Evolutionary conservation across 2,329 filamentous ascomycete genomes (phyloP).

Genomic region (Tricladium varicosporioides): DNA sequence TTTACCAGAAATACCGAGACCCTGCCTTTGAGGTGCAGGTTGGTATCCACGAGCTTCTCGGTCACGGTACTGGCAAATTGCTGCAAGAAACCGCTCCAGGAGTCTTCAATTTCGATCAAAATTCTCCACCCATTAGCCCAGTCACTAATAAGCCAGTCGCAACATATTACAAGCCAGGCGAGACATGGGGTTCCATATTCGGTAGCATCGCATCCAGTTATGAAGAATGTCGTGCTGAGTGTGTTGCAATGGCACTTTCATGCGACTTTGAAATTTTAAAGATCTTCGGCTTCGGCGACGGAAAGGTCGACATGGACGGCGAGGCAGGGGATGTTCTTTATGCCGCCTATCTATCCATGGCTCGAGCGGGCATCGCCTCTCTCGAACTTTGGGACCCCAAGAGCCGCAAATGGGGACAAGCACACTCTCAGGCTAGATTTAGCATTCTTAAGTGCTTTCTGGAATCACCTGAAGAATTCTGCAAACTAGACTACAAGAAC

Average conservation of each 20-base stretch:
- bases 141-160: slow-evolving; percentile 73
- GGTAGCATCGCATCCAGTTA: slow-evolving; percentile 84
- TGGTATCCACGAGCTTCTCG: slow-evolving; percentile 83
- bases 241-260: slow-evolving; percentile 86
- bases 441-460: slow-evolving; percentile 85
- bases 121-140: slow-evolving; percentile 79
- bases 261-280: slow-evolving; percentile 87
- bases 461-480: slow-evolving; percentile 82
- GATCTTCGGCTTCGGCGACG: slow-evolving; percentile 89
- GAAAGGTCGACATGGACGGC: slow-evolving; percentile 66
- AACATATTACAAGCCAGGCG: slow-evolving; percentile 90
- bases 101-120: slow-evolving; percentile 82
- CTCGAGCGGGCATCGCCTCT: slow-evolving; percentile 81
- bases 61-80: slow-evolving; percentile 91
- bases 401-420: slow-evolving; percentile 86
- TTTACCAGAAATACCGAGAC: slow-evolving; percentile 83
- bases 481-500: slow-evolving; percentile 70
- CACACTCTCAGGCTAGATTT: slow-evolving; percentile 88
- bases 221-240: slow-evolving; percentile 92
- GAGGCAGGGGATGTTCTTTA: slow-evolving; percentile 87
- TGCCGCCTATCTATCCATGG: slow-evolving; percentile 88
- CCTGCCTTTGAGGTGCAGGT: slow-evolving; percentile 93
- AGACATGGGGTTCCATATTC: slow-evolving; percentile 94
- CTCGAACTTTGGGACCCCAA: slow-evolving; percentile 96
- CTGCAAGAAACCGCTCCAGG: slow-evolving; percentile 84